A percentile compares a stretch with the other conserved stretches of the same genome.
Conservation (phyloP, 176 grass and related monocot species). For the Bonia amplexicaulis region DNA sequence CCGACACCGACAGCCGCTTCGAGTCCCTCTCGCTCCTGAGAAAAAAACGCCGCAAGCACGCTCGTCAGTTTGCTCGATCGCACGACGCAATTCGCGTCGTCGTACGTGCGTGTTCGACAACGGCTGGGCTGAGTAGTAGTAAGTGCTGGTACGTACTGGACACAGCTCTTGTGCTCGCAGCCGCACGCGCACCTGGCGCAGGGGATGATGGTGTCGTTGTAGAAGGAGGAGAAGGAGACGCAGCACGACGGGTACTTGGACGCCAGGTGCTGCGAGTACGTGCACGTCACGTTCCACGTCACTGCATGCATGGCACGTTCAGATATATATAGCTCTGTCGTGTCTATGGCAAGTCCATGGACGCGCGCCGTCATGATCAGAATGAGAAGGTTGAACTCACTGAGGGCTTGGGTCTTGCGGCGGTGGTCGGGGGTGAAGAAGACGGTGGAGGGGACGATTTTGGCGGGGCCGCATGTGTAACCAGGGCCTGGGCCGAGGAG, state of each 20-base stretch:
- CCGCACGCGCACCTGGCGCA: slow-evolving; percentile 82
- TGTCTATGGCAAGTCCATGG: not conserved
- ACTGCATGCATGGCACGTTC: slow-evolving; percentile 26
- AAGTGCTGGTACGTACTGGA: slow-evolving; percentile 26
- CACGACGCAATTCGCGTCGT: not conserved
- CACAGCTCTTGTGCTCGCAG: slow-evolving; percentile 83
- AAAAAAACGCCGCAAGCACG: too few relatives aligned
- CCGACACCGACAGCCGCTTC: slow-evolving; percentile 37
- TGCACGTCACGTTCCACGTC: slow-evolving; percentile 95
- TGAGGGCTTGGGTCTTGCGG: slow-evolving; percentile 83
- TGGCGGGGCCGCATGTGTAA: slow-evolving; percentile 74
- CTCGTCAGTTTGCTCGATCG: not conserved
- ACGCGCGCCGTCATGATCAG: not conserved
- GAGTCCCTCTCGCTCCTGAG: slow-evolving; percentile 40
- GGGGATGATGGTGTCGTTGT: slow-evolving; percentile 88
- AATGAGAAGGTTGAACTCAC: slow-evolving; percentile 18
- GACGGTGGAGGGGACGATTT: slow-evolving; percentile 72
- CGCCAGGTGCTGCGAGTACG: slow-evolving; percentile 75
- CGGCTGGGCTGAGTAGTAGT: not conserved
- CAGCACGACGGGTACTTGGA: slow-evolving; percentile 86
- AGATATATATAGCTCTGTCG: not conserved
- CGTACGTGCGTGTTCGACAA: not conserved
- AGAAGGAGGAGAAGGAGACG: slow-evolving; percentile 95
- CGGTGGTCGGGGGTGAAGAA: slow-evolving; percentile 61
- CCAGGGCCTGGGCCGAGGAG: slow-evolving; percentile 64